These are phyloP conservation scores for Neonectria neomacrospora DNA, from an alignment of 2,329 filamentous ascomycete species.

Conservation along the genomic window DNA sequence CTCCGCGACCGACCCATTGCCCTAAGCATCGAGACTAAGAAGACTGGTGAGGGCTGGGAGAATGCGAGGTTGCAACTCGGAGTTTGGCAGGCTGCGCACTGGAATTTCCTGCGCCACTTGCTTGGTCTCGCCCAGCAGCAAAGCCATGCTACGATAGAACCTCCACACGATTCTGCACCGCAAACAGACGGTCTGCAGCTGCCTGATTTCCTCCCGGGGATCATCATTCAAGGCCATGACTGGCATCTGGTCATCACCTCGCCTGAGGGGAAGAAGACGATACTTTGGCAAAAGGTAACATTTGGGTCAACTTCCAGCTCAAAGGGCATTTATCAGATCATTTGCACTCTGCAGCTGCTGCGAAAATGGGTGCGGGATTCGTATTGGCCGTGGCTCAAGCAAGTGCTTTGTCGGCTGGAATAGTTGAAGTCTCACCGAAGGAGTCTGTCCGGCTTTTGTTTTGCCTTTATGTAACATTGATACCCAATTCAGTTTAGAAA, in stretches of 20 bases:
- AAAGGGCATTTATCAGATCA: conserved; percentile 32
- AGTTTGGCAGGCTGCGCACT: conserved; percentile 18
- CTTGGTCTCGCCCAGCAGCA: background rate
- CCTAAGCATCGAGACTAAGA: conserved; percentile 23
- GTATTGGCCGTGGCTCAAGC: conserved; percentile 17
- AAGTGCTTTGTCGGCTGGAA: background rate
- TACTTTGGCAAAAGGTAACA: conserved; percentile 23
- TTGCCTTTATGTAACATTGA: background rate
- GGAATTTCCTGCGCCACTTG: conserved; percentile 7
- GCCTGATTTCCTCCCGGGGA: conserved; percentile 12
- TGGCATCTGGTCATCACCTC: conserved; percentile 28
- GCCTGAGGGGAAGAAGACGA: conserved; percentile 14
- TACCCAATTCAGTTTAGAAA: background rate
- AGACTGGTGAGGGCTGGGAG: conserved; percentile 24
- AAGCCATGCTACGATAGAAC: background rate
- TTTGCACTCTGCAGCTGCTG: conserved; percentile 25
- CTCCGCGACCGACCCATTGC: conserved; percentile 21
- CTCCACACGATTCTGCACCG: background rate
- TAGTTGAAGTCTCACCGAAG: background rate
- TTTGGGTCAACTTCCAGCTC: conserved; percentile 25
- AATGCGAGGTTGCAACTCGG: conserved; percentile 18
- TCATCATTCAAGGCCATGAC: conserved; percentile 28
- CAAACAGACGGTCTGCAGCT: background rate
- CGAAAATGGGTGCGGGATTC: conserved; percentile 20
- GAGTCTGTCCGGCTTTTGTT: background rate